Evolutionary conservation across 495 filamentous ascomycete species (phyloP).

Genomic region (Apodospora peruviana): DNA sequence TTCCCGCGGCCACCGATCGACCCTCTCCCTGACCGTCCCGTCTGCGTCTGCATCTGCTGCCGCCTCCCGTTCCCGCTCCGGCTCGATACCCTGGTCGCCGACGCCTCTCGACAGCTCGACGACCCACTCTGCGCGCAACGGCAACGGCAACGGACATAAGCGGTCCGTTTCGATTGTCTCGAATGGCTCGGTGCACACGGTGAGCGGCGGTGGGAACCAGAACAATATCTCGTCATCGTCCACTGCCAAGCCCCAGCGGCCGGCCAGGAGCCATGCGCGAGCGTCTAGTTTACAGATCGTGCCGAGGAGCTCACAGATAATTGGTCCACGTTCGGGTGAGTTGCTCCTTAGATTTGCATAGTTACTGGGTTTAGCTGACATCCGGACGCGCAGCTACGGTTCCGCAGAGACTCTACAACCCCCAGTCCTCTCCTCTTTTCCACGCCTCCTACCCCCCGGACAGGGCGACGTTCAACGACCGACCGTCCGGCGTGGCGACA

Average conservation of each 20-base stretch:
- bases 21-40: conserved; percentile 54
- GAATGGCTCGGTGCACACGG: not conserved
- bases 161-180: not conserved
- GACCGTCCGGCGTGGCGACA: conserved; percentile 30
- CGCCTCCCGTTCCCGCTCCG: conserved; percentile 29
- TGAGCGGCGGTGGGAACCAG: not conserved
- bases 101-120: conserved; percentile 20
- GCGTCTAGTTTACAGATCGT: conserved; percentile 80
- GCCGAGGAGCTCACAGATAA: conserved; percentile 43
- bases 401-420: conserved; percentile 28
- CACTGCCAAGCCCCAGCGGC: conserved; percentile 37
- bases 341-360: no score
- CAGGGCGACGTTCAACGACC: conserved; percentile 27
- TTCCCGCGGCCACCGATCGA: conserved; percentile 50
- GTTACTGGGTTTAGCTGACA: no score
- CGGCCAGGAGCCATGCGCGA: conserved; percentile 62
- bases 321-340: conserved; percentile 28
- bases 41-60: conserved; percentile 26
- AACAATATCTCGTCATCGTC: not conserved
- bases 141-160: not conserved
- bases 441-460: conserved; percentile 44
- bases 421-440: conserved; percentile 40
- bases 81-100: conserved; percentile 25
- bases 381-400: conserved; percentile 40
- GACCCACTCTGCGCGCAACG: not conserved